Conservation (phyloP, 164 flowering plant species). For the Chimonanthus salicifolius region DNA sequence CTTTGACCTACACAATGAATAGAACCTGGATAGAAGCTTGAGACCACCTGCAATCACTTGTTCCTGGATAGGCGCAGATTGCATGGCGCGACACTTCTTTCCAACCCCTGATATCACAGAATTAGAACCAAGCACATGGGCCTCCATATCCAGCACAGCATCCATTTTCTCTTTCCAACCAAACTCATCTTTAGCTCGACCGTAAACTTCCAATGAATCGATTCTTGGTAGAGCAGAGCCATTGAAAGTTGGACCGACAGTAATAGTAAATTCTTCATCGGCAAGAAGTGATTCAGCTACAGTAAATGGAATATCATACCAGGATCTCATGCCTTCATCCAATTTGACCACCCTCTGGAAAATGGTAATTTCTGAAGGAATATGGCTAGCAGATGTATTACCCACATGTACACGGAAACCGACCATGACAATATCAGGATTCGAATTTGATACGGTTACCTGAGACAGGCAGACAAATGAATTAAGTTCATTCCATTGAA, state of each 20-base stretch:
- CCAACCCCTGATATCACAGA: conserved; percentile 50
- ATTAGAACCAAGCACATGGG: conserved; percentile 65
- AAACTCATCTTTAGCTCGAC: conserved; percentile 97
- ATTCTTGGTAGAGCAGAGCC: conserved; percentile 79
- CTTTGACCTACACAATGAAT: conserved; percentile 40
- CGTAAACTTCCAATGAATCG: conserved; percentile 93
- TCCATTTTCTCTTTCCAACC: conserved; percentile 99
- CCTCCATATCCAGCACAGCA: conserved; percentile 86
- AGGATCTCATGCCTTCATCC: conserved; percentile 93
- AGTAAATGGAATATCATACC: conserved; percentile 99
- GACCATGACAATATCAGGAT: conserved; percentile 98
- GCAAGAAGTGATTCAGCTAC: conserved; percentile 94
- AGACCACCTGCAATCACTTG: conserved; percentile 93
- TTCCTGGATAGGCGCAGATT: conserved; percentile 73
- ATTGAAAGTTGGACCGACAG: conserved; percentile 79
- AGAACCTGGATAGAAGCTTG: conserved; percentile 67
- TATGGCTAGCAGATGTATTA: conserved; percentile 77
- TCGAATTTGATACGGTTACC: conserved; percentile 87
- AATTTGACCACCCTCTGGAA: conserved; percentile 86
- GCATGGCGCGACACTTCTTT: conserved; percentile 53
- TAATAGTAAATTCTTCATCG: conserved; percentile 82
- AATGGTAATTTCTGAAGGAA: conserved; percentile 76
- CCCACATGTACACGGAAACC: conserved; percentile 96
- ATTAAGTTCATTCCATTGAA: conserved; percentile 7
- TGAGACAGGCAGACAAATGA: conserved; percentile 28